A percentile compares a stretch with the other conserved stretches of the same genome.
Evolutionary conservation across 768 basidiomycete genomes (phyloP).

Genomic region (Lactarius trivialis): DNA sequence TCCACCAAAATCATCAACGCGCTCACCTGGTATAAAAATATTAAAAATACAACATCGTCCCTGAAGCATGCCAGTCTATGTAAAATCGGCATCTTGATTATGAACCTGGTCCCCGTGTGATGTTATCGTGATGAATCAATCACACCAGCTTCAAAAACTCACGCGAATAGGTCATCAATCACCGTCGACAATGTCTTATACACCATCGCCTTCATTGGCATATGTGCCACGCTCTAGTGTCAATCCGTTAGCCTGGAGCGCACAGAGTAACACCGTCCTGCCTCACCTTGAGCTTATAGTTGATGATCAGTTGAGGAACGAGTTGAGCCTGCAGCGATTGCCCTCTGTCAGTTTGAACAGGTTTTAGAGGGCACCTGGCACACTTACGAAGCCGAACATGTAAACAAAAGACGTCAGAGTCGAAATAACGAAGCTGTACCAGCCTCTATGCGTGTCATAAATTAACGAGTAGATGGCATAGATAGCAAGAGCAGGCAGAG

Average conservation of each 20-base stretch:
- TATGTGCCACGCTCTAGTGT: slow-evolving; percentile 83
- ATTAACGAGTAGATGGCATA: slow-evolving; percentile 78
- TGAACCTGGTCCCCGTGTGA: slow-evolving; percentile 50
- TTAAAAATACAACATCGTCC: slow-evolving; percentile 85
- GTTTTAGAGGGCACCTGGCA: slow-evolving; percentile 17
- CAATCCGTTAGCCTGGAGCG: background rate
- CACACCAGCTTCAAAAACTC: slow-evolving; percentile 29
- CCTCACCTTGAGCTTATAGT: slow-evolving; percentile 88
- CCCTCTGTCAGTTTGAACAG: slow-evolving; percentile 19
- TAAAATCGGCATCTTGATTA: slow-evolving; percentile 94
- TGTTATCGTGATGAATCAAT: slow-evolving; percentile 11
- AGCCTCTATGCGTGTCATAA: slow-evolving; percentile 81
- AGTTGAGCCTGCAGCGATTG: slow-evolving; percentile 60
- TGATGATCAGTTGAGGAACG: slow-evolving; percentile 86
- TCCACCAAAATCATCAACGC: too few relatives aligned
- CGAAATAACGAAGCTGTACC: slow-evolving; percentile 94
- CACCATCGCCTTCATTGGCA: slow-evolving; percentile 98
- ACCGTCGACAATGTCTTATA: slow-evolving; percentile 89
- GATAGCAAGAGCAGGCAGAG: slow-evolving; percentile 69
- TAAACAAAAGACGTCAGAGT: slow-evolving; percentile 91
- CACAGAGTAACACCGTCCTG: background rate
- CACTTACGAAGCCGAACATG: slow-evolving; percentile 95
- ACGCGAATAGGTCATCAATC: slow-evolving; percentile 92
- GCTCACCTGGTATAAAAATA: slow-evolving; percentile 87
- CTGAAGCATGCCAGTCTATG: slow-evolving; percentile 89